Conservation (phyloP, 306 rosid species). For the Elaeagnus macrophylla region DNA sequence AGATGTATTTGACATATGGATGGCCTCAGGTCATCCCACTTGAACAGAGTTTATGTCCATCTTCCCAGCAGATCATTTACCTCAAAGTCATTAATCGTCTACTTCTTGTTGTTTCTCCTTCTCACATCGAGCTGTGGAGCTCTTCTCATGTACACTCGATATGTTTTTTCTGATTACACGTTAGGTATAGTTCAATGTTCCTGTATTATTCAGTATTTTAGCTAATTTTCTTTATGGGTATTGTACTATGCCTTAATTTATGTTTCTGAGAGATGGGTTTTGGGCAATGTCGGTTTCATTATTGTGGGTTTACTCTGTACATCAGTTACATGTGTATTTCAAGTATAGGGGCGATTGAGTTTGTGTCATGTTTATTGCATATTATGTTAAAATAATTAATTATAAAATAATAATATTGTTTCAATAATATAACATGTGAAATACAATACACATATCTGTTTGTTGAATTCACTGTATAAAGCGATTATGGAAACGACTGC, state of each 20-base stretch:
- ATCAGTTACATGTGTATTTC: not conserved
- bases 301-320: constrained; percentile 7
- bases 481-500: no score
- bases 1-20: constrained; percentile 98
- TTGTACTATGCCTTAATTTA: not conserved
- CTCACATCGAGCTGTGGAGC: constrained; percentile 90
- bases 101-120: constrained; percentile 64
- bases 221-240: not conserved
- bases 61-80: constrained; percentile 61
- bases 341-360: not conserved
- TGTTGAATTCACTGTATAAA: no score
- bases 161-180: not conserved
- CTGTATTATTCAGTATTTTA: no score
- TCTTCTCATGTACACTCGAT: constrained; percentile 59
- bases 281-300: constrained; percentile 15
- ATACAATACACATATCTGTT: no score
- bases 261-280: constrained; percentile 16
- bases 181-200: not conserved
- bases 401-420: no score
- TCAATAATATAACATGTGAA: no score
- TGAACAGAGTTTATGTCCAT: constrained; percentile 52
- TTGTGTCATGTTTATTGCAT: no score
- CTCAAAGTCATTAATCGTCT: constrained; percentile 67
- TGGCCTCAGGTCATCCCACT: constrained; percentile 99
- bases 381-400: no score